A percentile compares a stretch with the other conserved stretches of the same genome.
Conservation (phyloP, 83 land plant genomes). For the Picea abies region DNA sequence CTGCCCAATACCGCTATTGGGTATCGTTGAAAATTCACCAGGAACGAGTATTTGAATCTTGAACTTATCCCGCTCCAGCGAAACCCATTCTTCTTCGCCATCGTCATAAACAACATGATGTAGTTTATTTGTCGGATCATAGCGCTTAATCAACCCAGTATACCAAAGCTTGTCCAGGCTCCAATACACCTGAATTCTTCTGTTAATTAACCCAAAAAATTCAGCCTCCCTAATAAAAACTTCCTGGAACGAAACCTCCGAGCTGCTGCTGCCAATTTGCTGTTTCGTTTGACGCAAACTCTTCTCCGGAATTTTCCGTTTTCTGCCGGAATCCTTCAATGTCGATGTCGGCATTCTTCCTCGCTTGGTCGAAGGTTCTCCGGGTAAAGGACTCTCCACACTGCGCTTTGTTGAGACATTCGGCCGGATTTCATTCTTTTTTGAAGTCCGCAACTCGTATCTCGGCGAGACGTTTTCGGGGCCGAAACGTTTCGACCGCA, state of each 20-base stretch:
- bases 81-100: constrained; percentile 78
- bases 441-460: constrained; percentile 1
- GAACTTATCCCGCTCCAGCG: constrained; percentile 60
- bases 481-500: background rate
- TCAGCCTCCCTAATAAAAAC: constrained; percentile 35
- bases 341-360: background rate
- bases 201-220: constrained; percentile 46
- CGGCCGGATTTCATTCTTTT: background rate
- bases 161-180: constrained; percentile 75
- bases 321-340: background rate
- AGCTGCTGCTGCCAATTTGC: background rate
- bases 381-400: background rate
- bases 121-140: constrained; percentile 43
- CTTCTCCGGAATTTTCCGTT: no score
- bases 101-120: constrained; percentile 80
- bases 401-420: background rate
- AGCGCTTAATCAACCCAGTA: constrained; percentile 56
- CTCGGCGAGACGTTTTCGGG: background rate
- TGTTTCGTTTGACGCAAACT: no score
- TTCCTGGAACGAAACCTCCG: constrained; percentile 44
- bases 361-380: background rate
- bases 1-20: background rate
- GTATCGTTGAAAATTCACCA: constrained; percentile 38
- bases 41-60: constrained; percentile 52
- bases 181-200: constrained; percentile 71